A percentile compares a stretch with the other conserved stretches of the same genome.
These are phyloP conservation scores for Albizia julibrissin DNA, from an alignment of 306 rosid species.

Conservation along the genomic window DNA sequence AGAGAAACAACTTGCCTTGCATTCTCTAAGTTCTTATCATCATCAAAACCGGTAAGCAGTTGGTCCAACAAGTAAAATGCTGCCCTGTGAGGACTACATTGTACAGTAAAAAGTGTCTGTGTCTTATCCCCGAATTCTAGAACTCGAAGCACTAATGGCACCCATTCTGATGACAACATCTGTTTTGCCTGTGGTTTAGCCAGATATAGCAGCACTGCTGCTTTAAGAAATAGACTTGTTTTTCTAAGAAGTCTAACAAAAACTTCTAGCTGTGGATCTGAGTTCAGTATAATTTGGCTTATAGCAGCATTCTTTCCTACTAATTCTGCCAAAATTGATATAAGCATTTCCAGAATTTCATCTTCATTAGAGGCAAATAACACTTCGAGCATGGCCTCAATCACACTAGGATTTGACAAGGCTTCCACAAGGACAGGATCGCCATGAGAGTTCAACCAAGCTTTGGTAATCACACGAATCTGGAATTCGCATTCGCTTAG, in stretches of 20 bases:
- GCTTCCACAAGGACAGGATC: conserved; percentile 59
- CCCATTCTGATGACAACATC: conserved; percentile 81
- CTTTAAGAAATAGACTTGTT: conserved; percentile 71
- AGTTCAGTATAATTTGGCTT: conserved; percentile 57
- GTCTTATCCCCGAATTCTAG: conserved; percentile 74
- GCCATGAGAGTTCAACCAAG: conserved; percentile 72
- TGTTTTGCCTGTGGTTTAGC: conserved; percentile 77
- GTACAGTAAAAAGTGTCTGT: conserved; percentile 76
- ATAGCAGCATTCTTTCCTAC: conserved; percentile 40
- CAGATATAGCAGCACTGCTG: conserved; percentile 73
- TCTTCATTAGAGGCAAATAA: conserved; percentile 68
- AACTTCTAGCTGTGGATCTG: conserved; percentile 76
- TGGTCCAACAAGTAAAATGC: conserved; percentile 81
- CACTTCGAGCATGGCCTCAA: conserved; percentile 80
- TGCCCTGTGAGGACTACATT: conserved; percentile 67
- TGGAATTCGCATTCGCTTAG: conserved; percentile 67
- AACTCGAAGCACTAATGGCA: conserved; percentile 77
- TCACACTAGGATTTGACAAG: conserved; percentile 51
- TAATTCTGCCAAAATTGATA: conserved; percentile 71
- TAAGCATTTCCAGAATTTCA: conserved; percentile 68
- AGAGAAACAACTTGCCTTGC: conserved; percentile 71
- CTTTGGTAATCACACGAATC: conserved; percentile 57
- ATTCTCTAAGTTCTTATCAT: conserved; percentile 82
- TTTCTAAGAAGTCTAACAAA: conserved; percentile 71
- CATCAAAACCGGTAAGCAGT: conserved; percentile 81